Conservation (phyloP, 306 rosid genomes). For the Vigna angularis region DNA sequence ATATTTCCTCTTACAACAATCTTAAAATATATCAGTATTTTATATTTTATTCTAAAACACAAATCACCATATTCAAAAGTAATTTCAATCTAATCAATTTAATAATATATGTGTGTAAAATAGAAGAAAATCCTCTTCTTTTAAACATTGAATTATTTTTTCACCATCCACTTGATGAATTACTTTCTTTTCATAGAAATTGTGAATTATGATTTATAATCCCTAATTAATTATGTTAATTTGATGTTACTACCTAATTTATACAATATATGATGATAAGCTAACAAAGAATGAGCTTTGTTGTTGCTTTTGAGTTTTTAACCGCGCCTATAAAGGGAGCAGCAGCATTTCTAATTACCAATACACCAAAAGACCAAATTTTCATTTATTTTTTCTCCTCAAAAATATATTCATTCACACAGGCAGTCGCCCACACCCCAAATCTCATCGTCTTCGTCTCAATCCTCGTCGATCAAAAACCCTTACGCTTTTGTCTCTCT, state of each 20-base stretch:
- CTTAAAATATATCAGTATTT: too few relatives aligned
- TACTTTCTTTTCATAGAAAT: neutral
- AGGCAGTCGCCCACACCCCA: slow-evolving; percentile 62
- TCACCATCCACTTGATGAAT: neutral
- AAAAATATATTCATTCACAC: slow-evolving; percentile 47
- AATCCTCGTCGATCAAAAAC: slow-evolving; percentile 60
- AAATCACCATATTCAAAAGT: neutral
- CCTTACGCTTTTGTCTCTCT: slow-evolving; percentile 42
- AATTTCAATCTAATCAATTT: neutral
- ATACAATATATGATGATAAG: neutral
- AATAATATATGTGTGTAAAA: neutral
- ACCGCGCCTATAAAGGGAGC: slow-evolving; percentile 40
- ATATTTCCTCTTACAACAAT: too few relatives aligned
- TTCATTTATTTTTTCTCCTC: slow-evolving; percentile 40
- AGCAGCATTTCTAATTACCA: slow-evolving; percentile 33
- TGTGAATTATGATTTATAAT: neutral
- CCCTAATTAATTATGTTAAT: neutral
- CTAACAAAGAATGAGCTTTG: slow-evolving; percentile 31
- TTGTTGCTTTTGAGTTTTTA: slow-evolving; percentile 38
- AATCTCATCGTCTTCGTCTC: slow-evolving; percentile 63
- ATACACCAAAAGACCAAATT: slow-evolving; percentile 35
- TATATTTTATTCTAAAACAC: too few relatives aligned
- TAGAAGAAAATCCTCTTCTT: neutral
- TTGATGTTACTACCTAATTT: neutral
- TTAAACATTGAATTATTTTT: neutral